Base-by-base conservation (phyloP, 2,329 filamentous ascomycete genomes). In the Neodidymelliopsis sp. region DNA sequence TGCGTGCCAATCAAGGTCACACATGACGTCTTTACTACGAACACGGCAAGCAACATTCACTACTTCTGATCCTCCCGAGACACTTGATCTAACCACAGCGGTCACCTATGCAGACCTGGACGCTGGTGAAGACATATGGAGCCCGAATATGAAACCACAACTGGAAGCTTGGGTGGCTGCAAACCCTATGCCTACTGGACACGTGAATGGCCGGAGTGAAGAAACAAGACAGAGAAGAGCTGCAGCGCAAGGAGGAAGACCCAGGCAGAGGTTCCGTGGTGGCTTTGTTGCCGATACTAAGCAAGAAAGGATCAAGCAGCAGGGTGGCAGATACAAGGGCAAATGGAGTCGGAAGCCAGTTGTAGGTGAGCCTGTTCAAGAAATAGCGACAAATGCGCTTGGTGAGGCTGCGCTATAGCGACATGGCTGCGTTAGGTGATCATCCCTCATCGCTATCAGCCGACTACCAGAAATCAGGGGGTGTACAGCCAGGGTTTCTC, bases 271-370 rank as follows among this genome's bases (percentile, higher is more conserved):
- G 11, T 70, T 70, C 28, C 57, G 65, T 11, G 66, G 66, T 1
- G 66, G 57, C n/a, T 66, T 55, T 56, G 40, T 65, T 3, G 65
- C 63, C 2, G 53, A 55, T 1, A 66, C 62, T 4, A 67, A 65
- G 43, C 52, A 54, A 44, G 66, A 65, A 25, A 57, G 66, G 16
- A 65, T 67, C 6, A 60, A 59, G 44, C 66, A 70, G 36, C 65
- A 68, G 42, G 62, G 62, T 10, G 62, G 62, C 13, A 63, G 59
- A 23, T 65, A 49, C 33, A 65, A 65, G 29, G 62, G 62, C 4
- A 65, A 65, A 55, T 65, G 56, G 57, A 50, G 56, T 13, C 45
- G 53, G 23, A 66, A 56, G 42, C 41, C 33, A 40, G 41, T 22
- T 18, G 2, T 34, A 31, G 18, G n/a, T 6, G 34, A 8, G 4